Conservation (phyloP, 768 basidiomycete genomes). For the Serendipita sp. region DNA sequence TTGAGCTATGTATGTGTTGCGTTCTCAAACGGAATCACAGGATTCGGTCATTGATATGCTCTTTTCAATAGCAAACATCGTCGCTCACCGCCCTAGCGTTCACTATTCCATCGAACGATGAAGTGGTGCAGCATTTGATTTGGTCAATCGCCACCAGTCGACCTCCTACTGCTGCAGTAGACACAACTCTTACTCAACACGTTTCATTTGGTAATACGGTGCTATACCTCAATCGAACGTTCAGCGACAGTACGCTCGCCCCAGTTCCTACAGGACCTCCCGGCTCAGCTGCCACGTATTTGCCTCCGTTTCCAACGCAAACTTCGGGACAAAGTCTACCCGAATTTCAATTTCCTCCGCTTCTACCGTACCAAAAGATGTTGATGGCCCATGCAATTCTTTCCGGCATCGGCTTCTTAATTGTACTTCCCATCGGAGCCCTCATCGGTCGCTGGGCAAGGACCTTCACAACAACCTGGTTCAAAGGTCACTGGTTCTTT, state of each 20-base stretch:
- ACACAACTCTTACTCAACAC: conserved; percentile 36
- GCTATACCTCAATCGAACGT: conserved; percentile 34
- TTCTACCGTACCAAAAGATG: conserved; percentile 32
- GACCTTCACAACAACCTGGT: conserved; percentile 36
- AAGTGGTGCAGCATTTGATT: conserved; percentile 31
- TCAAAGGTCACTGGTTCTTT: conserved; percentile 33
- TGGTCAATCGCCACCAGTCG: conserved; percentile 39
- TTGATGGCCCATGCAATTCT: conserved; percentile 41
- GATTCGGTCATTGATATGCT: not conserved
- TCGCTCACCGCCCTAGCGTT: conserved; percentile 13
- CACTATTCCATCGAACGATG: conserved; percentile 13
- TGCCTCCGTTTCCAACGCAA: conserved; percentile 15
- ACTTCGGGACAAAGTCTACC: conserved; percentile 7
- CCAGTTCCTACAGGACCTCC: conserved; percentile 10
- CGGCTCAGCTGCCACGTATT: conserved; percentile 11
- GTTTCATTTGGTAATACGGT: conserved; percentile 24
- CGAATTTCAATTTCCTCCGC: conserved; percentile 17
- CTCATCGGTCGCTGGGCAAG: conserved; percentile 39
- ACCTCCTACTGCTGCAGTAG: conserved; percentile 30
- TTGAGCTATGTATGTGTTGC: conserved; percentile 29
- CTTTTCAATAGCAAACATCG: conserved; percentile 13
- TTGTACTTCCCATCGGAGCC: conserved; percentile 37
- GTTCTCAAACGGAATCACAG: conserved; percentile 10
- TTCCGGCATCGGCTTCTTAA: conserved; percentile 33
- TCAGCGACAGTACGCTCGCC: conserved; percentile 19